A percentile compares a stretch with the other conserved stretches of the same genome.
Evolutionary conservation across 2,329 filamentous ascomycete genomes (phyloP).

Genomic region (Diaporthe destruens): DNA sequence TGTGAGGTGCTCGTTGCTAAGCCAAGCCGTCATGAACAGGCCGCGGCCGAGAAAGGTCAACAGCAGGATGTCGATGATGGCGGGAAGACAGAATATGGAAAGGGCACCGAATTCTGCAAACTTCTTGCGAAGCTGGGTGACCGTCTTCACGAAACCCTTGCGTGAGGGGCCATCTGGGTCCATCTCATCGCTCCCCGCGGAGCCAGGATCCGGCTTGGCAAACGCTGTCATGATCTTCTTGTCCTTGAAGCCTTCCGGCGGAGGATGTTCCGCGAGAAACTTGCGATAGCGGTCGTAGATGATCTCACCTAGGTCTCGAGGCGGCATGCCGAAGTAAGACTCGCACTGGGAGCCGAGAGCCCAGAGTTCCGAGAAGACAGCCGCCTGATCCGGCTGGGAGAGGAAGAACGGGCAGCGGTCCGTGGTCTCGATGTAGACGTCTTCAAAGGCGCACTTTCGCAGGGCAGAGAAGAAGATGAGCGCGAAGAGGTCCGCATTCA

Average conservation of each 20-base stretch:
- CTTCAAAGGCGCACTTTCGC: conserved; percentile 68
- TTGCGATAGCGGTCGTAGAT: conserved; percentile 51
- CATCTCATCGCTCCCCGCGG: conserved; percentile 35
- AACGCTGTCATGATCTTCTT: conserved; percentile 53
- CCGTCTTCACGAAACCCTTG: conserved; percentile 42
- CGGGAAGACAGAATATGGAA: conserved; percentile 72
- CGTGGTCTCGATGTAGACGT: conserved; percentile 73
- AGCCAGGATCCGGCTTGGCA: conserved; percentile 46
- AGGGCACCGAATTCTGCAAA: conserved; percentile 66
- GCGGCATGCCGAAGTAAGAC: conserved; percentile 69
- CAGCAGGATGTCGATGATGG: conserved; percentile 71
- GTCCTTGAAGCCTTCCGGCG: conserved; percentile 45
- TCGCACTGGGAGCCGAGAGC: conserved; percentile 74
- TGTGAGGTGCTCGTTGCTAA: conserved; percentile 63
- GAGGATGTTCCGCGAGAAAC: conserved; percentile 47
- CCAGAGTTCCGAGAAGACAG: conserved; percentile 73
- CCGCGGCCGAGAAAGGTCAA: conserved; percentile 71
- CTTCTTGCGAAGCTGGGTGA: conserved; percentile 44
- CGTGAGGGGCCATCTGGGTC: conserved; percentile 43
- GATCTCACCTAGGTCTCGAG: conserved; percentile 60
- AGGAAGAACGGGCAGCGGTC: conserved; percentile 73
- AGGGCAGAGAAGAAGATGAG: conserved; percentile 70
- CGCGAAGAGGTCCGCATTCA: conserved; percentile 66
- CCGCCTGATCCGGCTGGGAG: conserved; percentile 71
- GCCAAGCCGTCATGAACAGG: conserved; percentile 70